Evolutionary conservation across 2,329 filamentous ascomycete species (phyloP).

Genomic region (Ophiostoma populinum): DNA sequence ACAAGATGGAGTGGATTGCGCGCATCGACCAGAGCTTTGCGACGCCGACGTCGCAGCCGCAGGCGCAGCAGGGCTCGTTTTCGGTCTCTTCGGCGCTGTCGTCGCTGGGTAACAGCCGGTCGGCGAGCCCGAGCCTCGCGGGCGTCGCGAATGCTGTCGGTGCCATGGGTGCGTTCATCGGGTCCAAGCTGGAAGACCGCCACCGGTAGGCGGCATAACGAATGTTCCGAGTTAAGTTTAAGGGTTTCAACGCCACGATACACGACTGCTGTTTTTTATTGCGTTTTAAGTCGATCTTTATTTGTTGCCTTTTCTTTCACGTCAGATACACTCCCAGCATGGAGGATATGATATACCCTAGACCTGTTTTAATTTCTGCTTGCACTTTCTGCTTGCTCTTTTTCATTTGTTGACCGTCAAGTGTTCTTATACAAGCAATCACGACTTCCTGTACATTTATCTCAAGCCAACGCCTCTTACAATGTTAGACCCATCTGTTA

Average conservation of each 20-base stretch:
- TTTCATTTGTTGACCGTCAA: no score
- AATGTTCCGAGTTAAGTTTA: no score
- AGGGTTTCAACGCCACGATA: no score
- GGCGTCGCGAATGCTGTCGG: conserved; percentile 4
- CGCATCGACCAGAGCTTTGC: conserved; percentile 71
- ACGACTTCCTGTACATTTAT: no score
- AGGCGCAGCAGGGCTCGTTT: conserved; percentile 22
- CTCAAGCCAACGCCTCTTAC: no score
- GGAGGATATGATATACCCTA: no score
- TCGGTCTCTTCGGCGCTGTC: conserved; percentile 15
- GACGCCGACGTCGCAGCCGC: conserved; percentile 12
- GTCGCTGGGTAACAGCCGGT: conserved; percentile 25
- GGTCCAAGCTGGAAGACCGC: conserved; percentile 3
- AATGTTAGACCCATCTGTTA: no score
- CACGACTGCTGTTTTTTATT: not conserved
- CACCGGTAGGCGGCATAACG: no score
- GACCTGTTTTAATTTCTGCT: no score
- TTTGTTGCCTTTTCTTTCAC: not conserved
- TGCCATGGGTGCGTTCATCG: conserved; percentile 4
- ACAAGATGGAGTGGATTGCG: conserved; percentile 95
- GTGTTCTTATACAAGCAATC: no score
- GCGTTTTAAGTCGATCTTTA: not conserved
- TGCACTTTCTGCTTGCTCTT: no score
- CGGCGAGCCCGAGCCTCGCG: conserved; percentile 18
- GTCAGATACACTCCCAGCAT: no score